Percentiles rank a stretch among this genome's conserved stretches.
Evolutionary conservation across 1,284 basidiomycete genomes (phyloP).

Genomic region (Polyporus tsugae): DNA sequence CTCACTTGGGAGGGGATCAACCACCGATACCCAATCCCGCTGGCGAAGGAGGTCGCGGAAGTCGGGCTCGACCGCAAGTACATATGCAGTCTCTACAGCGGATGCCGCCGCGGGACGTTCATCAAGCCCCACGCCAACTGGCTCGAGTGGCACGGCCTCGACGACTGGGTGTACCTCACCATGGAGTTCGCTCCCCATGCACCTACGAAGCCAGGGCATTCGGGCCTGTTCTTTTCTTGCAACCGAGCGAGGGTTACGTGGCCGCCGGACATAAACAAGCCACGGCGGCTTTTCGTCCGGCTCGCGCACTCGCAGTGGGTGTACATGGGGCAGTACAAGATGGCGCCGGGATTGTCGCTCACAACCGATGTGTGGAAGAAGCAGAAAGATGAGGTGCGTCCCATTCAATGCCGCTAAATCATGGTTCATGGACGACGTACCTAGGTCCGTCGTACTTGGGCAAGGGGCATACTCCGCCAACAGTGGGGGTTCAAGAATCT

Average conservation of each 20-base stretch:
- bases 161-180: conserved; percentile 13
- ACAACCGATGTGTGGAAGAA: not conserved
- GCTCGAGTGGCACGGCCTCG: conserved; percentile 12
- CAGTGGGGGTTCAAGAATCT: not conserved
- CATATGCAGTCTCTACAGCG: conserved; percentile 44
- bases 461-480: not conserved
- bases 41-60: conserved; percentile 16
- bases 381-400: not conserved
- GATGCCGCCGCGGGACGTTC: conserved; percentile 40
- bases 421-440: no score
- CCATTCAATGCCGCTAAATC: no score
- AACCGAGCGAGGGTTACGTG: not conserved
- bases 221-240: conserved; percentile 9
- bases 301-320: conserved; percentile 4
- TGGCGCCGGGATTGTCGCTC: conserved; percentile 1
- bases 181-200: conserved; percentile 19
- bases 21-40: conserved; percentile 18
- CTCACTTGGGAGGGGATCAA: conserved; percentile 18
- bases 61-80: conserved; percentile 39
- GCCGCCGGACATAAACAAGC: not conserved
- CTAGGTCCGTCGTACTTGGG: conserved; percentile 13
- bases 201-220: conserved; percentile 11
- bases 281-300: conserved; percentile 4
- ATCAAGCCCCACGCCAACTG: conserved; percentile 23
- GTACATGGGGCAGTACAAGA: conserved; percentile 17